Conservation (phyloP, 495 filamentous ascomycete genomes). For the Endocarpon pusillum region DNA sequence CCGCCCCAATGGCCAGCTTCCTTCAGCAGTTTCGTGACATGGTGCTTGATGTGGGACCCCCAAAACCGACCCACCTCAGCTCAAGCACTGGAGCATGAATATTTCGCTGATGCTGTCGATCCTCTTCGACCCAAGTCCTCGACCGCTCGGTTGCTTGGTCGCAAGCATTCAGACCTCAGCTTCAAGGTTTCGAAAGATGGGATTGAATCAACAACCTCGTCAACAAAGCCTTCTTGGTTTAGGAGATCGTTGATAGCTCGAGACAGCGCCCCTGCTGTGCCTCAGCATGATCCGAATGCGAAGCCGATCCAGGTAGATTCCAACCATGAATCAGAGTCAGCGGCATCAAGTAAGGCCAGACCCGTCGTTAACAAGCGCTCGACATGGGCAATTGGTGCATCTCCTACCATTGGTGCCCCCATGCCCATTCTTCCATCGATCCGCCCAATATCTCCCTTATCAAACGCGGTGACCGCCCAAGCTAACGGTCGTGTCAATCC, state of each 20-base stretch:
- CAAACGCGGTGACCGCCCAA: conserved; percentile 82
- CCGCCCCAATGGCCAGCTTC: conserved; percentile 81
- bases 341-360: conserved; percentile 34
- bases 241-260: conserved; percentile 74
- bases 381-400: conserved; percentile 62
- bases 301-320: conserved; percentile 32
- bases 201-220: conserved; percentile 46
- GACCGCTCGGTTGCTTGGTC: conserved; percentile 62
- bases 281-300: conserved; percentile 19
- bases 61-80: conserved; percentile 84
- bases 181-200: conserved; percentile 45
- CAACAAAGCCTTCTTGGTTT: conserved; percentile 88
- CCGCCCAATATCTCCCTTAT: conserved; percentile 81
- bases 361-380: conserved; percentile 54
- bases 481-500: conserved; percentile 31
- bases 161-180: conserved; percentile 72
- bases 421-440: conserved; percentile 98
- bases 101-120: conserved; percentile 89
- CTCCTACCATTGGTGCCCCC: conserved; percentile 61
- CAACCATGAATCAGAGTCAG: conserved; percentile 28
- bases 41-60: conserved; percentile 99
- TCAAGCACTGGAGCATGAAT: conserved; percentile 85
- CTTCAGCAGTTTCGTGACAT: conserved; percentile 83
- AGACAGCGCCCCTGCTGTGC: conserved; percentile 32
- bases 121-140: conserved; percentile 84